A percentile compares a stretch with the other conserved stretches of the same genome.
phyloP scores from a whole-genome alignment of 371 early-diverging fungal species.

The Chytridium lagenaria region DNA sequence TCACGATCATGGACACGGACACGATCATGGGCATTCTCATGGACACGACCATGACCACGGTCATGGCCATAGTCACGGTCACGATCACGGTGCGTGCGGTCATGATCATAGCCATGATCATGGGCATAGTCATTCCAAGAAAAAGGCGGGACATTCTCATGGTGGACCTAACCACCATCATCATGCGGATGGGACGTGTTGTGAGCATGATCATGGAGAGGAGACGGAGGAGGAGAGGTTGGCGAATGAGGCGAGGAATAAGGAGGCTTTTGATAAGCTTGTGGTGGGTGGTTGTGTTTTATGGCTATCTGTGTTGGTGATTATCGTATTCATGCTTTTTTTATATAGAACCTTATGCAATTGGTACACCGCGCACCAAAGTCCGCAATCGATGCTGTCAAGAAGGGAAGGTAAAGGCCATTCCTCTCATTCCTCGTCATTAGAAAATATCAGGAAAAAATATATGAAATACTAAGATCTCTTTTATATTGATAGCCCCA shows the following conservation, averaged over 20 bases:
- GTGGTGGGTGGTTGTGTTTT: not conserved
- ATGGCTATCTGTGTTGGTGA: not conserved
- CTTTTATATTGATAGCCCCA: too few species aligned
- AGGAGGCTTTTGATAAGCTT: not conserved
- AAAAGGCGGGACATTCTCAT: too few species aligned
- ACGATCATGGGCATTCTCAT: not conserved
- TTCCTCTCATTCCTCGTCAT: too few species aligned
- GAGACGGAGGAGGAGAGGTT: not conserved
- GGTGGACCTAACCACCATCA: not conserved
- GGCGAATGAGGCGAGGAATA: not conserved
- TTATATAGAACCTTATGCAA: not conserved
- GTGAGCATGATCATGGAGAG: not conserved
- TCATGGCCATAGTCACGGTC: not conserved
- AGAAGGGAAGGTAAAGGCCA: slow-evolving; percentile 2
- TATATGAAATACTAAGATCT: too few species aligned
- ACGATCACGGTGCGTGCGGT: not conserved
- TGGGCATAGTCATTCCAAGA: too few species aligned
- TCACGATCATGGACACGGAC: too few species aligned
- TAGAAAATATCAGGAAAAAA: too few species aligned
- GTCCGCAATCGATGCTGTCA: not conserved
- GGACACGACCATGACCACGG: not conserved
- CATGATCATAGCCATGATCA: not conserved
- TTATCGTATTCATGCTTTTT: not conserved
- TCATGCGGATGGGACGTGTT: not conserved
- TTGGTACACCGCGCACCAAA: not conserved